phyloP scores from a whole-genome alignment of 73 alveolate species.

The Stentor roeselii region DNA sequence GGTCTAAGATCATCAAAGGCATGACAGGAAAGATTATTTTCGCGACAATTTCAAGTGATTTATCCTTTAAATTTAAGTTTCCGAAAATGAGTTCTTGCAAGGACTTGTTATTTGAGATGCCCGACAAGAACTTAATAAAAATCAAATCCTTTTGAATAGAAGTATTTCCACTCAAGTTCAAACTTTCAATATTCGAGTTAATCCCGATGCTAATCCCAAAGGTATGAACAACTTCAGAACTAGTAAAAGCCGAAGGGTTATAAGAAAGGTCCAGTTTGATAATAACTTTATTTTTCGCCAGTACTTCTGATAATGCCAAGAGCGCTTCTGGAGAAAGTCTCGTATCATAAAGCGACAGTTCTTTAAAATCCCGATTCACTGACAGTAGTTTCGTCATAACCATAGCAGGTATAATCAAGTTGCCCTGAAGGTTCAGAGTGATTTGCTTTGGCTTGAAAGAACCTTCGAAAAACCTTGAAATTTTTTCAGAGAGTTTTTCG shows the following conservation, averaged over 20 bases:
- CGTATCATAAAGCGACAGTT: not conserved
- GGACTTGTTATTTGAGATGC: not conserved
- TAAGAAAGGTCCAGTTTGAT: not conserved
- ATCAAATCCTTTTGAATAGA: not conserved
- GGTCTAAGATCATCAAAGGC: not conserved
- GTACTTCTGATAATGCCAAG: not conserved
- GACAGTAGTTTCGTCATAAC: not conserved
- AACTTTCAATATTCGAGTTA: not conserved
- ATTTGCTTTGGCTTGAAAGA: not conserved
- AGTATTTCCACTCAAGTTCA: not conserved
- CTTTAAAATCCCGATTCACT: not conserved
- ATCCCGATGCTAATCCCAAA: slow-evolving; percentile 7
- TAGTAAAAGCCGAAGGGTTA: not conserved
- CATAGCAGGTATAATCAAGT: not conserved
- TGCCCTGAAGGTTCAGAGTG: slow-evolving; percentile 9
- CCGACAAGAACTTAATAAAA: slow-evolving; percentile 1
- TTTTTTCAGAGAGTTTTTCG: not conserved
- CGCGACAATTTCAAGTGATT: not conserved
- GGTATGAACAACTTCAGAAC: not conserved
- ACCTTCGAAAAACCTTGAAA: not conserved
- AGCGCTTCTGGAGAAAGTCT: slow-evolving; percentile 12
- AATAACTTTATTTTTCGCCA: not conserved
- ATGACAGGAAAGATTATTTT: not conserved
- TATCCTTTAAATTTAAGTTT: not conserved
- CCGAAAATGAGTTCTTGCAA: slow-evolving; percentile 10